Base-by-base conservation (phyloP, 2,329 filamentous ascomycete species). In the Furcasterigmium sp. region DNA sequence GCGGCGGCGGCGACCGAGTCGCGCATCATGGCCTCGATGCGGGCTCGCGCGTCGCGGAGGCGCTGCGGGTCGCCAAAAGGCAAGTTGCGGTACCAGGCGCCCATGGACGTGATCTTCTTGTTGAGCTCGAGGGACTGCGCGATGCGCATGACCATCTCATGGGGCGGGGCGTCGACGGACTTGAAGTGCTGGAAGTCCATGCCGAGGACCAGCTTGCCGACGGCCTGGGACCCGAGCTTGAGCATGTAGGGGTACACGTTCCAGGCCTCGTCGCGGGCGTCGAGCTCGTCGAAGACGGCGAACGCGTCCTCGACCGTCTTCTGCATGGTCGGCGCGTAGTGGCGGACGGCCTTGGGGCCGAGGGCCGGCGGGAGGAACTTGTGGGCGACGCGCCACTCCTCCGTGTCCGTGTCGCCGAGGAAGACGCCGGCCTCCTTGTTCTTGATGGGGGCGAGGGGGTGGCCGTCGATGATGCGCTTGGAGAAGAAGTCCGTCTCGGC, bases 291-390 rank as follows among this genome's bases (percentile, higher is more conserved):
- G 25, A 75, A 73, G 2, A 73, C 68, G 6, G 60, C 63, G 53
- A 73, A 80, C 0, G 73, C 57, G 15, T 70, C 62, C 49, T 78
- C 69, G 3, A 77, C 66, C 0, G 71, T 73, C 37, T 65, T 56
- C 48, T 81, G 76, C 76, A 84, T 82, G 0, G 67, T 70, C 0
- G 78, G 76, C 0, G 75, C 69, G 47, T 83, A 82, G 50, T 82
- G 79, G 1, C 73, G 64, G 5, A 83, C 76, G 0, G 79, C 79
- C 53, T 78, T 80, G 25, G 78, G 78, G 0, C 71, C 70, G 10
- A 83, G 61, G 0, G 76, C 73, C 0, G 80, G 78, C 0, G 79
- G 76, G 1, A 83, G 50, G 56, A 82, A 84, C 55, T 83, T 84
- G 63, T 83, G 80, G 0, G 73, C 70, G 0, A 69, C 51, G 19